A percentile compares a stretch with the other conserved stretches of the same genome.
Evolutionary conservation across 176 grass and related monocot genomes (phyloP).

Genomic region (Zoysia pacifica): DNA sequence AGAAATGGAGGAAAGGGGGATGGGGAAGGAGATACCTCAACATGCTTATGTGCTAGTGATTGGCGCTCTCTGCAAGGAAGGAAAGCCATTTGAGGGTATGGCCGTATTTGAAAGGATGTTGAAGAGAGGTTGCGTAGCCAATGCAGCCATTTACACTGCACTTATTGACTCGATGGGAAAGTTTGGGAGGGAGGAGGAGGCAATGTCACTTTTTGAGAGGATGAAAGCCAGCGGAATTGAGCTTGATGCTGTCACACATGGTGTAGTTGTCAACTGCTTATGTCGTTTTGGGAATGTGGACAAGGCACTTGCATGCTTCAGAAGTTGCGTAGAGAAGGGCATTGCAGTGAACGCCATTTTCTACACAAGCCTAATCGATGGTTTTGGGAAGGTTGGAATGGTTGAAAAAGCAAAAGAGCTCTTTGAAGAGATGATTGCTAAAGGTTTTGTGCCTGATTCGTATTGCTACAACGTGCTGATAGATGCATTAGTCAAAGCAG

Average conservation of each 20-base stretch:
- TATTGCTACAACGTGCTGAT: conserved; percentile 87
- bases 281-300: conserved; percentile 74
- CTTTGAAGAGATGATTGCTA: conserved; percentile 73
- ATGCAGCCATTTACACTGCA: conserved; percentile 66
- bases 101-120: conserved; percentile 74
- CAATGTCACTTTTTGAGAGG: conserved; percentile 68
- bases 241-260: conserved; percentile 64
- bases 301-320: conserved; percentile 70
- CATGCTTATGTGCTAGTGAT: conserved; percentile 82
- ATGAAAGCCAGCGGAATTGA: conserved; percentile 68
- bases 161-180: conserved; percentile 70
- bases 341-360: conserved; percentile 62
- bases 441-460: conserved; percentile 68
- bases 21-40: conserved; percentile 69
- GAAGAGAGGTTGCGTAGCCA: conserved; percentile 53
- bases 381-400: conserved; percentile 73
- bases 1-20: conserved; percentile 72
- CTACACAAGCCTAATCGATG: conserved; percentile 79
- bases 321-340: conserved; percentile 48
- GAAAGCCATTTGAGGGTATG: conserved; percentile 77
- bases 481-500: conserved; percentile 67
- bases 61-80: conserved; percentile 56
- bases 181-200: conserved; percentile 55
- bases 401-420: conserved; percentile 68
- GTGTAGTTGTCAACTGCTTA: conserved; percentile 78